These are phyloP conservation scores for Phytophthora pinifolia DNA, from an alignment of 352 stramenopile species.

Conservation along the genomic window DNA sequence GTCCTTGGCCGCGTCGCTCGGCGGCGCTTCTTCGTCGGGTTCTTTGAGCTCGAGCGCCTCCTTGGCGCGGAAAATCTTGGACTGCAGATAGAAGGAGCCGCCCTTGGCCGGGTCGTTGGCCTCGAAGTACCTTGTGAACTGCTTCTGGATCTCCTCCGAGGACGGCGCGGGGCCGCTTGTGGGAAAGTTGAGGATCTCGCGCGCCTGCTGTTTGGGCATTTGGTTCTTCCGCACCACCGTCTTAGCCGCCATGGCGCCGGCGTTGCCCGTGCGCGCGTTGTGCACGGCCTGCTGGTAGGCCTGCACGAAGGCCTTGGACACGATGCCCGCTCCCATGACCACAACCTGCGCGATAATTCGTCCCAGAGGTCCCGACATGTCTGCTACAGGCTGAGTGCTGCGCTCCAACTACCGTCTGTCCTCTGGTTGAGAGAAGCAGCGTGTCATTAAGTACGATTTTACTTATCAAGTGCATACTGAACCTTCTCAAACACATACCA, in stretches of 20 bases:
- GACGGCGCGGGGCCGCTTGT: constrained; percentile 41
- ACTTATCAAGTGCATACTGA: neutral
- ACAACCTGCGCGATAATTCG: constrained; percentile 85
- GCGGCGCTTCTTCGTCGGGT: constrained; percentile 22
- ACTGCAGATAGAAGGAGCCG: constrained; percentile 93
- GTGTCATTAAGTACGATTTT: neutral
- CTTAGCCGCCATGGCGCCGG: constrained; percentile 63
- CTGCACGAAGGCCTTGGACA: constrained; percentile 87
- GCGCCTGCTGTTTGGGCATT: constrained; percentile 75
- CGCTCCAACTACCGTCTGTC: constrained; percentile 5
- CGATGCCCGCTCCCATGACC: constrained; percentile 79
- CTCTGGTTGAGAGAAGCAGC: constrained; percentile 17
- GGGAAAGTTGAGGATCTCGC: constrained; percentile 85
- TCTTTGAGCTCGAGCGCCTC: constrained; percentile 76
- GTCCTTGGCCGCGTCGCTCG: constrained; percentile 27
- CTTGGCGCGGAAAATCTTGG: constrained; percentile 91
- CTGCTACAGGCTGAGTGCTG: constrained; percentile 18
- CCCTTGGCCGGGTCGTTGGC: constrained; percentile 89
- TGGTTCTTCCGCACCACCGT: constrained; percentile 69
- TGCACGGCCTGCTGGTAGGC: constrained; percentile 88
- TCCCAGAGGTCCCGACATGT: constrained; percentile 80
- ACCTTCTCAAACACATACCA: constrained; percentile 1
- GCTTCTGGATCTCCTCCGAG: constrained; percentile 73
- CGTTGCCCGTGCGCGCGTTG: constrained; percentile 82
- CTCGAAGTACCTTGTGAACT: constrained; percentile 88